Conservation (phyloP, 1,139 yeast species). For the Suhomyces taliae region DNA sequence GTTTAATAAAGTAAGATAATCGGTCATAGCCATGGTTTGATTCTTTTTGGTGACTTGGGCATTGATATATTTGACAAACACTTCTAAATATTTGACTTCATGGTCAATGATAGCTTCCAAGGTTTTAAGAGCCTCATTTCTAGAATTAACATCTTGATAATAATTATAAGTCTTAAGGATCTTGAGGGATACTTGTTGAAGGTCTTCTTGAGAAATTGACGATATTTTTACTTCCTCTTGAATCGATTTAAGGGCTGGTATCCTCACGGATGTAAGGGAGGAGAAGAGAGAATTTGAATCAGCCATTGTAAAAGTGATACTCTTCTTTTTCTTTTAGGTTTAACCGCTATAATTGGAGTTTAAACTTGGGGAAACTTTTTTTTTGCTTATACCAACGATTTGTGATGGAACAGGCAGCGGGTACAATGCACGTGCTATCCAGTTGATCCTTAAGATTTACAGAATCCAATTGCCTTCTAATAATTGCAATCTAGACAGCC, state of each 20-base stretch:
- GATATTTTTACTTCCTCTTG: slow-evolving; percentile 14
- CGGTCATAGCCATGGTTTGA: slow-evolving; percentile 49
- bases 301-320: slow-evolving; percentile 16
- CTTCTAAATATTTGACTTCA: slow-evolving; percentile 33
- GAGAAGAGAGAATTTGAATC: slow-evolving; percentile 27
- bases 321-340: not conserved
- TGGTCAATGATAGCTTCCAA: slow-evolving; percentile 34
- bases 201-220: slow-evolving; percentile 22
- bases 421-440: not conserved
- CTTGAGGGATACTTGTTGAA: slow-evolving; percentile 21
- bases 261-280: slow-evolving; percentile 37
- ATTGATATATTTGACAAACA: slow-evolving; percentile 37
- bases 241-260: slow-evolving; percentile 27
- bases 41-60: slow-evolving; percentile 31
- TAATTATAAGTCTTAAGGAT: slow-evolving; percentile 49
- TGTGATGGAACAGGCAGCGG: not conserved
- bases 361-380: not conserved
- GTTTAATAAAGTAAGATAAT: slow-evolving; percentile 53
- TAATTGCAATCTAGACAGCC: not conserved
- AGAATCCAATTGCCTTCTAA: not conserved
- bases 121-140: slow-evolving; percentile 38
- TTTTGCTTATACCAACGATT: not conserved
- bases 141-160: slow-evolving; percentile 52
- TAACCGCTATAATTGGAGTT: not conserved
- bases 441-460: not conserved